A percentile compares a stretch with the other conserved stretches of the same genome.
Evolutionary conservation across 2,329 filamentous ascomycete genomes (phyloP).

Genomic region (Aspergillus flavus): DNA sequence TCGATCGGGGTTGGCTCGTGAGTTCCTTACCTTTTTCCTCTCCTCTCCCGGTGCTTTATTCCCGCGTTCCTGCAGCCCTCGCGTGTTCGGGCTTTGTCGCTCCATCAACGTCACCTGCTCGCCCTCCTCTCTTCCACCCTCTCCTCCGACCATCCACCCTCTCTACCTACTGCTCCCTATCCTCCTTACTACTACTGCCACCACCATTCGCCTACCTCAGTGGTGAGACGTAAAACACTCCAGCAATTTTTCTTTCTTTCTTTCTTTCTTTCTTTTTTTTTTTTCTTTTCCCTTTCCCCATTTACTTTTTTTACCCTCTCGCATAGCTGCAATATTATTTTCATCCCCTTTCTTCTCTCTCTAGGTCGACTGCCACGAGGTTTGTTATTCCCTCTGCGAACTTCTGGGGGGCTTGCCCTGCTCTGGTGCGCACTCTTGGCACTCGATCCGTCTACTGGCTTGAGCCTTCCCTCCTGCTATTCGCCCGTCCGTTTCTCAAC

Average conservation of each 20-base stretch:
- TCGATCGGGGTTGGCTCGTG: constrained; percentile 18
- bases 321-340: constrained; percentile 13
- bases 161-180: constrained; percentile 16
- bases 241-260: constrained; percentile 15
- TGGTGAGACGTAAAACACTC: constrained; percentile 20
- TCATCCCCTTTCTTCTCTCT: constrained; percentile 12
- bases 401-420: constrained; percentile 16
- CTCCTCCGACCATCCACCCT: constrained; percentile 14
- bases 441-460: constrained; percentile 24
- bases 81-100: constrained; percentile 35
- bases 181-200: constrained; percentile 17
- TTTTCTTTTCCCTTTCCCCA: constrained; percentile 23
- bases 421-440: constrained; percentile 35
- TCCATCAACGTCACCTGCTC: constrained; percentile 38
- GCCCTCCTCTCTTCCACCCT: constrained; percentile 21
- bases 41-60: constrained; percentile 27
- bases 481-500: constrained; percentile 32
- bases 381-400: constrained; percentile 14
- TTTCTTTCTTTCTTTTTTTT: constrained; percentile 10
- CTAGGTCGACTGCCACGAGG: constrained; percentile 12
- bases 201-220: constrained; percentile 21
- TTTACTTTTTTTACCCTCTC: constrained; percentile 6
- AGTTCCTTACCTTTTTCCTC: constrained; percentile 22
- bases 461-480: constrained; percentile 28
- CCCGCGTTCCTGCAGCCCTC: constrained; percentile 34